Evolutionary conservation across 2,329 filamentous ascomycete species (phyloP).

Genomic region (Cytospora paraplurivora): DNA sequence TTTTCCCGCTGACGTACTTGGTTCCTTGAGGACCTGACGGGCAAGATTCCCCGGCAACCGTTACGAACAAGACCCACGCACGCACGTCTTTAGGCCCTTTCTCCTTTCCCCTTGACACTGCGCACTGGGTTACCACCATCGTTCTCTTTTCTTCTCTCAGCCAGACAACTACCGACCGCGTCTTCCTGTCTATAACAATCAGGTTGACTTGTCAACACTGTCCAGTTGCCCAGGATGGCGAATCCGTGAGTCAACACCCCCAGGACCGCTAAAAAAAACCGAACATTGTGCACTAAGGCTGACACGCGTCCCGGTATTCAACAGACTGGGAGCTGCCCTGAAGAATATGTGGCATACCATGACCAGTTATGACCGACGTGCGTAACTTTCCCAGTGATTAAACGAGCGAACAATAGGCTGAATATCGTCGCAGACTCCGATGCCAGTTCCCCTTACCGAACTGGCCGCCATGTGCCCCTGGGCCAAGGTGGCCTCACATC

Average conservation of each 20-base stretch:
- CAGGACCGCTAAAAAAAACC: background rate
- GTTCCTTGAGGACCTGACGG: constrained; percentile 17
- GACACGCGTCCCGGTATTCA: constrained; percentile 22
- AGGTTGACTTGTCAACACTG: constrained; percentile 23
- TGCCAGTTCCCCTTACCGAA: constrained; percentile 90
- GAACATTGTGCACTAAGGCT: constrained; percentile 16
- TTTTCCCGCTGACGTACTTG: constrained; percentile 7
- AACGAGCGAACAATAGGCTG: constrained; percentile 27
- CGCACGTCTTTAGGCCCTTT: constrained; percentile 23
- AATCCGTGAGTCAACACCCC: constrained; percentile 26
- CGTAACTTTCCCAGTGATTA: constrained; percentile 38
- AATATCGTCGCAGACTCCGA: constrained; percentile 72
- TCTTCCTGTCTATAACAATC: constrained; percentile 15
- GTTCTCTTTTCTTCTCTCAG: constrained; percentile 22
- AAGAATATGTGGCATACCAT: constrained; percentile 95
- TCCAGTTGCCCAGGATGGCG: constrained; percentile 27
- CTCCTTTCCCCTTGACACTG: constrained; percentile 25
- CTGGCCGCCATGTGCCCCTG: constrained; percentile 86
- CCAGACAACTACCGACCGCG: constrained; percentile 13
- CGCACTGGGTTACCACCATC: constrained; percentile 20
- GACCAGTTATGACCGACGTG: constrained; percentile 71
- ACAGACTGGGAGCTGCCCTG: constrained; percentile 70
- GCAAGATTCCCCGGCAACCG: constrained; percentile 26
- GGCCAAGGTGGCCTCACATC: constrained; percentile 73
- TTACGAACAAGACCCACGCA: constrained; percentile 30